phyloP scores from a whole-genome alignment of 768 basidiomycete species.

The Leccinum olivaceopallidum region DNA sequence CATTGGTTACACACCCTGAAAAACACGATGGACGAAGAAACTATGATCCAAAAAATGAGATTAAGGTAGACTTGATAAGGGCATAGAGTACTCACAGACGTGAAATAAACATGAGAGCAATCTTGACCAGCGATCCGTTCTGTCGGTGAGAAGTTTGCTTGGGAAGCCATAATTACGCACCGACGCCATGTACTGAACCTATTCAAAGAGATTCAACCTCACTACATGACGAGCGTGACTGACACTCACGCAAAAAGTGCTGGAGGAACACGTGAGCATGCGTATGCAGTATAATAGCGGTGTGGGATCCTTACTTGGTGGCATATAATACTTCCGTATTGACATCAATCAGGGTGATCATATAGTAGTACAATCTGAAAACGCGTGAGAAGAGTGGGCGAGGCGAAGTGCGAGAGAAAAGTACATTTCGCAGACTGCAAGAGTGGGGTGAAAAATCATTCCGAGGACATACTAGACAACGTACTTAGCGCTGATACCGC shows the following conservation, averaged over 20 bases:
- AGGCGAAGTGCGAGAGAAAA: neutral
- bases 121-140: slow-evolving; percentile 10
- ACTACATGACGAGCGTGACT: neutral
- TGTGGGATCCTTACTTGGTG: slow-evolving; percentile 21
- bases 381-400: slow-evolving; percentile 8
- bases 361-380: slow-evolving; percentile 31
- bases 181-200: slow-evolving; percentile 30
- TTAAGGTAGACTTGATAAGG: neutral
- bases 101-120: slow-evolving; percentile 28
- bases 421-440: slow-evolving; percentile 30
- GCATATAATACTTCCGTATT: slow-evolving; percentile 26
- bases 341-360: slow-evolving; percentile 28
- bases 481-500: slow-evolving; percentile 26
- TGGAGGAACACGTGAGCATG: slow-evolving; percentile 11
- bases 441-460: neutral
- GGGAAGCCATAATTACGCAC: slow-evolving; percentile 9
- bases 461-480: neutral
- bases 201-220: slow-evolving; percentile 1
- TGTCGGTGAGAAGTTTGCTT: neutral
- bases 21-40: slow-evolving; percentile 27
- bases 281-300: no score
- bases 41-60: slow-evolving; percentile 12
- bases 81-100: slow-evolving; percentile 22
- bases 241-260: slow-evolving; percentile 33
- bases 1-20: slow-evolving; percentile 19